A percentile compares a stretch with the other conserved stretches of the same genome.
Evolutionary conservation across 2,329 filamentous ascomycete species (phyloP).

Genomic region (Pseudogymnoascus sp.): DNA sequence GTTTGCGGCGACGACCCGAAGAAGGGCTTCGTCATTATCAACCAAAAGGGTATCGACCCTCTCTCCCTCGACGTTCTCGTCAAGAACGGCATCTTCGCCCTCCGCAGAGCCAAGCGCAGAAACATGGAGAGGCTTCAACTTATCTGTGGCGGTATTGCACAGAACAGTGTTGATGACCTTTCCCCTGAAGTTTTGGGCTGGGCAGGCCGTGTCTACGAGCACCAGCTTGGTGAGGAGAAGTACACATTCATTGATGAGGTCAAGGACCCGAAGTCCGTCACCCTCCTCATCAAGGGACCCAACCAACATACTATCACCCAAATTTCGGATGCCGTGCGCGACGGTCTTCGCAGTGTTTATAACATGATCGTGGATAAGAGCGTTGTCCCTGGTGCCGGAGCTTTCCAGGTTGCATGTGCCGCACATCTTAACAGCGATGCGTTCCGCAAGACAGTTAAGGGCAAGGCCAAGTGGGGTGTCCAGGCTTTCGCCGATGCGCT

Average conservation of each 20-base stretch:
- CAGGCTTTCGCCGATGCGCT: constrained; percentile 92
- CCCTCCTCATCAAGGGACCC: constrained; percentile 93
- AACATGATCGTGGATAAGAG: constrained; percentile 99
- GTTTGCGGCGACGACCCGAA: constrained; percentile 88
- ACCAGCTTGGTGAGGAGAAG: constrained; percentile 96
- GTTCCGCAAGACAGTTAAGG: constrained; percentile 87
- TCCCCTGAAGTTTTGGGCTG: constrained; percentile 84
- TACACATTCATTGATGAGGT: constrained; percentile 98
- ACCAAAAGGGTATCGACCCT: constrained; percentile 98
- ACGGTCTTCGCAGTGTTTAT: constrained; percentile 92
- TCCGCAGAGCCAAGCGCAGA: constrained; percentile 89
- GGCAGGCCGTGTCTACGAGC: constrained; percentile 95
- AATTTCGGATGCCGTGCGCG: constrained; percentile 91
- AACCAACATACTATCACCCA: constrained; percentile 96
- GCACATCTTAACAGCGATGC: constrained; percentile 78
- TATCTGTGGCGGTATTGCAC: constrained; percentile 81
- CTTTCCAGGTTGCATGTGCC: constrained; percentile 92
- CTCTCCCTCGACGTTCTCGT: constrained; percentile 91
- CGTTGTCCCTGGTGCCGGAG: constrained; percentile 88
- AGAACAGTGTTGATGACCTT: constrained; percentile 95
- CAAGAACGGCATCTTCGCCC: constrained; percentile 95
- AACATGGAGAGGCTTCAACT: constrained; percentile 99
- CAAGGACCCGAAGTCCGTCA: constrained; percentile 97
- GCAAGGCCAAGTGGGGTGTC: constrained; percentile 95
- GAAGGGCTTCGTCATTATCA: constrained; percentile 96